Evolutionary conservation across 108 stramenopile genomes (phyloP).

Genomic region (Stephanodiscus minutulus): DNA sequence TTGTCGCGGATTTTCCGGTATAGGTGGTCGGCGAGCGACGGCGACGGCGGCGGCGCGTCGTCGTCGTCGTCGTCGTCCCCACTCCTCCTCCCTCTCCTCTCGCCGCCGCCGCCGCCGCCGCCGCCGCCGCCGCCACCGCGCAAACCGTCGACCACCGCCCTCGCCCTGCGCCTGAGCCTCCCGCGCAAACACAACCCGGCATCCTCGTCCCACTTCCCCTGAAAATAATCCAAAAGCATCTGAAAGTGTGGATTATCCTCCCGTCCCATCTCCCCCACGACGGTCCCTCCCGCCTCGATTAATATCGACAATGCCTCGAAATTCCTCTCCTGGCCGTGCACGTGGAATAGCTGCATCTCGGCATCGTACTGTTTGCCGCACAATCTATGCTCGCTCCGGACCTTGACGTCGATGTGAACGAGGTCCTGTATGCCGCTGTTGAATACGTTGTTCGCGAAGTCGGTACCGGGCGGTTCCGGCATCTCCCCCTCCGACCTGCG

Average conservation of each 20-base stretch:
- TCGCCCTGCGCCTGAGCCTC: slow-evolving; percentile 17
- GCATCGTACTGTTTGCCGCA: slow-evolving; percentile 72
- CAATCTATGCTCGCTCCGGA: slow-evolving; percentile 64
- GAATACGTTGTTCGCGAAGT: slow-evolving; percentile 38
- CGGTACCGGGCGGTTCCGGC: slow-evolving; percentile 27
- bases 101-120: not conserved
- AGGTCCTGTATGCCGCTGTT: slow-evolving; percentile 41
- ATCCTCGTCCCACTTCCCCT: slow-evolving; percentile 40
- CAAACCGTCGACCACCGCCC: slow-evolving; percentile 22
- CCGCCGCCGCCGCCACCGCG: not conserved
- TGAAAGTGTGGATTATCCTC: slow-evolving; percentile 39
- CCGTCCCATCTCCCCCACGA: not conserved
- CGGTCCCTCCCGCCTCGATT: slow-evolving; percentile 26
- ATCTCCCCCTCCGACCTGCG: slow-evolving; percentile 9
- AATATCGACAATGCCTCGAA: slow-evolving; percentile 35
- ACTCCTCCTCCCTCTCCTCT: too few species aligned
- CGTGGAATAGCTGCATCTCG: slow-evolving; percentile 53
- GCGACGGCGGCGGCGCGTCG: too few species aligned
- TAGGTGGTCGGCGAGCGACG: slow-evolving; percentile 1
- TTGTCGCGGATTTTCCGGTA: slow-evolving; percentile 18
- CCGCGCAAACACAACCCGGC: slow-evolving; percentile 19
- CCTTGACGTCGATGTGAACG: slow-evolving; percentile 59
- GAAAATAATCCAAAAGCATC: slow-evolving; percentile 35
- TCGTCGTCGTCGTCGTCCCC: slow-evolving; percentile 20
- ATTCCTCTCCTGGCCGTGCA: slow-evolving; percentile 27